phyloP scores from a whole-genome alignment of 495 filamentous ascomycete species.

The Aspergillus kassunensis region DNA sequence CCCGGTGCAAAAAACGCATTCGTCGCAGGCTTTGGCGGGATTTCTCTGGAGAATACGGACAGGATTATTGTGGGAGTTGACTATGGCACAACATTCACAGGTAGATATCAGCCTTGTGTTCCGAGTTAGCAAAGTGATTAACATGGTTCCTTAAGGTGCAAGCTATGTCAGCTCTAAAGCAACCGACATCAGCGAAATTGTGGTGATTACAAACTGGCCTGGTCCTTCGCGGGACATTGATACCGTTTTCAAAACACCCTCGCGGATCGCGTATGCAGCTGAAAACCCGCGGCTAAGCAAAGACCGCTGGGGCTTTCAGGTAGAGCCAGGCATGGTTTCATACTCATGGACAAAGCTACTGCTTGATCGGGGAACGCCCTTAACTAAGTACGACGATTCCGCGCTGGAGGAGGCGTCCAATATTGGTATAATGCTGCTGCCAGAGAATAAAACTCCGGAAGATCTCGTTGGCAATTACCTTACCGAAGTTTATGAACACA shows the following conservation, averaged over 20 bases:
- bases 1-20: not conserved
- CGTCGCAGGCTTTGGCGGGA: not conserved
- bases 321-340: constrained; percentile 12
- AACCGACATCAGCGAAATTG: not conserved
- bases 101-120: not conserved
- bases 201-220: constrained; percentile 3
- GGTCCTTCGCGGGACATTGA: not conserved
- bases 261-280: constrained; percentile 4
- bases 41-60: not conserved
- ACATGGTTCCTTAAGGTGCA: not conserved
- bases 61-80: constrained; percentile 12
- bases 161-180: not conserved
- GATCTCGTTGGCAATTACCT: constrained; percentile 42
- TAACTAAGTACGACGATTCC: constrained; percentile 5
- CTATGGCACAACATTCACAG: constrained; percentile 13
- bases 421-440: constrained; percentile 11
- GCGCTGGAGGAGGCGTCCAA: constrained; percentile 3
- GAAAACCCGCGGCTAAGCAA: not conserved
- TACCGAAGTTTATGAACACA: constrained; percentile 36
- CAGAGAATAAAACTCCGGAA: constrained; percentile 18
- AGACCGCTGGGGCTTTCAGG: constrained; percentile 5
- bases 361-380: constrained; percentile 6
- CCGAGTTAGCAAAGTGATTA: not conserved
- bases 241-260: constrained; percentile 4
- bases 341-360: constrained; percentile 25